Base-by-base conservation (phyloP, 2,329 filamentous ascomycete genomes). In the Venturia asperata region DNA sequence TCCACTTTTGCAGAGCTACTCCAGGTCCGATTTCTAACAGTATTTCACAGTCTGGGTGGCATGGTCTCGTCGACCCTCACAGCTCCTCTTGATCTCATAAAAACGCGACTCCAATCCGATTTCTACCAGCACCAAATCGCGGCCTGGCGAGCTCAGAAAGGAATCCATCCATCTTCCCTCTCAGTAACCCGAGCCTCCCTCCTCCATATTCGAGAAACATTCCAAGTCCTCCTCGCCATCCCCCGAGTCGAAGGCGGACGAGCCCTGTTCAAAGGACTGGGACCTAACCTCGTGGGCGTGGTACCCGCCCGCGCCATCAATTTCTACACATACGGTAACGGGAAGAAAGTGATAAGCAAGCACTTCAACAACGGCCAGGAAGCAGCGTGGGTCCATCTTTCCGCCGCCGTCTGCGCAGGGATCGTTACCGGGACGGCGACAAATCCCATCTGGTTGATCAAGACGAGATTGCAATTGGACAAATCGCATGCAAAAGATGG, bases 371-470 rank as follows among this genome's bases (percentile, higher is more conserved):
- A 85, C 70, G 85, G 88, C 61, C 74, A 86, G 70, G 85, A 92
- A 72, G 84, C 85, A 17, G 83, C 89, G 0, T 89, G 85, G 81
- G 87, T 96, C 13, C 91, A 96, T 74, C 81, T 96, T 10, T 79
- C 84, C 60, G 87, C 91, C 1, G 92, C 90, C 5, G 85, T 89
- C 1, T 81, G 83, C 19, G 92, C 92, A 0, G 92, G 92, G 1
- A 84, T 97, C 55, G 87, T 88, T 7, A 97, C 93, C 0, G 90
- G 90, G 60, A 97, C 93, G 0, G 90, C 89, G 27, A 97, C 92
- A 45, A 97, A 97, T 76, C 92, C 92, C 1, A 96, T 97, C 72
- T 97, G 92, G 92, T 84, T 97, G 68, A 86, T 97, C 73, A 97
- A 97, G 82, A 97, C 92, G 49, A 83, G 92, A 41, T 75, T 97